Conservation (phyloP, 169 alveolate species). For the Perkinsus chesapeaki region DNA sequence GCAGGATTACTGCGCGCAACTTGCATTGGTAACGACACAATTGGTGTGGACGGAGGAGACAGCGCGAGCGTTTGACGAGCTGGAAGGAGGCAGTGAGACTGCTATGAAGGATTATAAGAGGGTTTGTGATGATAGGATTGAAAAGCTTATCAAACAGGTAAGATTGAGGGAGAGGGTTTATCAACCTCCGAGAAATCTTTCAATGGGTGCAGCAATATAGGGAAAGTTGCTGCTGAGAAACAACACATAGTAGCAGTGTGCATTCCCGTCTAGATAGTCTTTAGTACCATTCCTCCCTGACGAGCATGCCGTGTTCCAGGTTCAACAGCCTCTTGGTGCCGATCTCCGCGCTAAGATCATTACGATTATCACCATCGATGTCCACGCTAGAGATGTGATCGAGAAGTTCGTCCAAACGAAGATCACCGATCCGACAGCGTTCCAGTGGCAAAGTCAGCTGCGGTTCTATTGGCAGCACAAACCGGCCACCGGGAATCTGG, state of each 20-base stretch:
- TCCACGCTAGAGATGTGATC: conserved; percentile 87
- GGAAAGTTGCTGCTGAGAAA: too few relatives aligned
- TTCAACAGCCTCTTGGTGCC: not conserved
- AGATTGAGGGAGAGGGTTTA: conserved; percentile 9
- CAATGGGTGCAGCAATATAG: too few relatives aligned
- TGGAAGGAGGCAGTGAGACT: conserved; percentile 87
- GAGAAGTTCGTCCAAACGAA: conserved; percentile 73
- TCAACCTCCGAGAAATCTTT: not conserved
- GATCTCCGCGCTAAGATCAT: conserved; percentile 74
- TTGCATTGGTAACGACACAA: conserved; percentile 83
- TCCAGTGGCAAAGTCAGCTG: conserved; percentile 90
- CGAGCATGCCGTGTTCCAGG: not conserved
- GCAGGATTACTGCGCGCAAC: conserved; percentile 84
- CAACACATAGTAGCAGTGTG: too few relatives aligned
- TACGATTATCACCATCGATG: conserved; percentile 89
- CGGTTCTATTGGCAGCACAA: conserved; percentile 71
- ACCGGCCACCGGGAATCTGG: conserved; percentile 19
- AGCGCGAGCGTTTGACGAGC: conserved; percentile 82
- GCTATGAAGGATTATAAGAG: conserved; percentile 91
- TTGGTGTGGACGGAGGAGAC: conserved; percentile 93
- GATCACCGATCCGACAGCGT: conserved; percentile 65
- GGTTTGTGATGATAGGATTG: conserved; percentile 75
- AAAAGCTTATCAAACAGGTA: conserved; percentile 83
- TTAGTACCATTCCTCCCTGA: too few relatives aligned
- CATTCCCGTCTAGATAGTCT: too few relatives aligned